A percentile compares a stretch with the other conserved stretches of the same genome.
Evolutionary conservation across 441 rosid species (phyloP).

Genomic region (Mallotus repandus): DNA sequence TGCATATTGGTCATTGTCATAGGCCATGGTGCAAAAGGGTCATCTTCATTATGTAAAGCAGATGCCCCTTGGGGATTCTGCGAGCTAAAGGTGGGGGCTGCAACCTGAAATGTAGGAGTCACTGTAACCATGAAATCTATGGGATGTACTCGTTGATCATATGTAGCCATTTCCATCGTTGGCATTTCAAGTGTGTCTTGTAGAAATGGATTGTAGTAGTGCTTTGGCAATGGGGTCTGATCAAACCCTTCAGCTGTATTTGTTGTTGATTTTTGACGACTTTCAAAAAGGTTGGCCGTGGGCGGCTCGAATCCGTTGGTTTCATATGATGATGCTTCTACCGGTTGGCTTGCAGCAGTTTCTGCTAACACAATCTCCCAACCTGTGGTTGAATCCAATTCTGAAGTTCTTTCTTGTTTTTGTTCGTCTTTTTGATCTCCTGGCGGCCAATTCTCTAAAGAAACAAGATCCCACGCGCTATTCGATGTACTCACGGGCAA

Average conservation of each 20-base stretch:
- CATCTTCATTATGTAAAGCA: slow-evolving; percentile 29
- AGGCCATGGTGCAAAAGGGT: slow-evolving; percentile 52
- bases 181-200: slow-evolving; percentile 32
- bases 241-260: not conserved
- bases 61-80: slow-evolving; percentile 22
- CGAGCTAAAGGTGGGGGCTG: slow-evolving; percentile 39
- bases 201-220: slow-evolving; percentile 70
- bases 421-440: slow-evolving; percentile 20
- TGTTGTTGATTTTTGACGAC: not conserved
- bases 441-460: slow-evolving; percentile 45
- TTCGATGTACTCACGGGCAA: slow-evolving; percentile 10
- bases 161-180: not conserved
- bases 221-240: slow-evolving; percentile 18
- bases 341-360: slow-evolving; percentile 29
- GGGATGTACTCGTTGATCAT: not conserved
- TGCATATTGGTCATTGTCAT: not conserved
- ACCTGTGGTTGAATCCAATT: slow-evolving; percentile 6
- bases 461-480: slow-evolving; percentile 30
- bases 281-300: not conserved
- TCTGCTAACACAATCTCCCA: slow-evolving; percentile 62
- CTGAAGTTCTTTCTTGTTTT: slow-evolving; percentile 4
- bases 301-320: not conserved
- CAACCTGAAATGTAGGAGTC: slow-evolving; percentile 40
- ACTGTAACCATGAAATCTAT: slow-evolving; percentile 7
- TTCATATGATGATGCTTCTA: slow-evolving; percentile 15